A percentile compares a stretch with the other conserved stretches of the same genome.
Evolutionary conservation across 2,329 filamentous ascomycete genomes (phyloP).

Genomic region (Pyricularia sp.): DNA sequence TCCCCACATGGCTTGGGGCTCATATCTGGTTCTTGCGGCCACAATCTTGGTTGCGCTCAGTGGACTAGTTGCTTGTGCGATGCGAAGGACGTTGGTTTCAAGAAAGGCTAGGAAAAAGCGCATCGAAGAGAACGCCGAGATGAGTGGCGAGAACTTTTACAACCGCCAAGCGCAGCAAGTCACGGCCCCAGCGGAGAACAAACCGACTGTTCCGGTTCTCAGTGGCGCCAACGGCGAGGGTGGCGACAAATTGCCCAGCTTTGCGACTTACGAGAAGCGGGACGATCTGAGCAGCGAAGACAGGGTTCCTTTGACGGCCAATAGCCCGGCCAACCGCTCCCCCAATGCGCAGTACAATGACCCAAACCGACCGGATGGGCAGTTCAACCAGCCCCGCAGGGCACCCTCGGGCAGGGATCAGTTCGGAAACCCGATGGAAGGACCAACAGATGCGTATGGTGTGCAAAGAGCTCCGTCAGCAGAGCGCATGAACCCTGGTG

Average conservation of each 20-base stretch:
- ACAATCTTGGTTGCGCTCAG: conserved; percentile 77
- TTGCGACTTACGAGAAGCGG: conserved; percentile 59
- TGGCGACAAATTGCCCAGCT: conserved; percentile 39
- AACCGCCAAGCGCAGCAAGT: conserved; percentile 51
- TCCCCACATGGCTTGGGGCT: conserved; percentile 87
- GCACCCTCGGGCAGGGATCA: conserved; percentile 43
- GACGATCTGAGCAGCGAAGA: conserved; percentile 58
- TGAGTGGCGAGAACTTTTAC: conserved; percentile 93
- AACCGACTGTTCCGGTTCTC: conserved; percentile 47
- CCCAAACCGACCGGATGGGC: conserved; percentile 23
- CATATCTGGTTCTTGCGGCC: conserved; percentile 84
- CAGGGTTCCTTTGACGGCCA: conserved; percentile 58
- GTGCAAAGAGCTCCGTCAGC: conserved; percentile 35
- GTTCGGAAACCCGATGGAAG: conserved; percentile 50
- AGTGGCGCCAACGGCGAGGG: conserved; percentile 42
- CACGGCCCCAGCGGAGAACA: not conserved
- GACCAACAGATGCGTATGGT: conserved; percentile 33
- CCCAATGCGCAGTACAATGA: conserved; percentile 34
- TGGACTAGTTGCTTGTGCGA: conserved; percentile 82
- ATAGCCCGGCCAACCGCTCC: conserved; percentile 50
- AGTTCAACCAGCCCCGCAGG: conserved; percentile 20
- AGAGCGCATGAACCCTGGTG: conserved; percentile 40
- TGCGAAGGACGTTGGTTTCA: conserved; percentile 85
- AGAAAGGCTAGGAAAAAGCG: conserved; percentile 88
- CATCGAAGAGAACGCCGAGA: conserved; percentile 89